phyloP scores from a whole-genome alignment of 495 filamentous ascomycete species.

The Podospora bellae-mahoneyi region DNA sequence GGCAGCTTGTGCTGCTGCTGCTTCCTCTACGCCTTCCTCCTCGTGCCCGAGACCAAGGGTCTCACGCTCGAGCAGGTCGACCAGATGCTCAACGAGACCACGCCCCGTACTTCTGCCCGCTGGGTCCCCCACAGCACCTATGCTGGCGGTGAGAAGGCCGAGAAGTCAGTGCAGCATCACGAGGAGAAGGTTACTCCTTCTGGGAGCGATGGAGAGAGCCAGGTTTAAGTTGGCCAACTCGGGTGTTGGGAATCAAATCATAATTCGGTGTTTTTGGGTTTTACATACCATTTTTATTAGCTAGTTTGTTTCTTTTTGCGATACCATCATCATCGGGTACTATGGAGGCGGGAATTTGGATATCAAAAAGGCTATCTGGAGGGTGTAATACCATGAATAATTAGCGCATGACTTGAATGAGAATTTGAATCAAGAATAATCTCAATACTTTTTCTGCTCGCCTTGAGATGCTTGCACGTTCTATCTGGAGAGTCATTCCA shows the following conservation, averaged over 20 bases:
- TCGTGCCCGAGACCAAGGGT: slow-evolving; percentile 82
- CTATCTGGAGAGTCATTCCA: too few species aligned
- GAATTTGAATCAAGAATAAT: not conserved
- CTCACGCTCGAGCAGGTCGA: slow-evolving; percentile 88
- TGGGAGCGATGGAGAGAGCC: not conserved
- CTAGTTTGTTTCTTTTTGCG: not conserved
- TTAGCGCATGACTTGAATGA: not conserved
- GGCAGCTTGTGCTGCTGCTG: slow-evolving; percentile 61
- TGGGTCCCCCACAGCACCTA: slow-evolving; percentile 72
- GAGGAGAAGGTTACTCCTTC: not conserved
- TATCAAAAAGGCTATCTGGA: not conserved
- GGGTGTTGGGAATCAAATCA: not conserved
- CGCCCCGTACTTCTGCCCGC: slow-evolving; percentile 59
- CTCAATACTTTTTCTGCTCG: not conserved
- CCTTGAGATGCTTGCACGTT: not conserved
- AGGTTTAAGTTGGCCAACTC: not conserved
- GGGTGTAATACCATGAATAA: not conserved
- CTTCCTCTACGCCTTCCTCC: slow-evolving; percentile 70
- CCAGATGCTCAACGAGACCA: slow-evolving; percentile 78
- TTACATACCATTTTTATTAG: not conserved
- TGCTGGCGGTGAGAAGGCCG: slow-evolving; percentile 39
- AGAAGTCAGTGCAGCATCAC: slow-evolving; percentile 7
- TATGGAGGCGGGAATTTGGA: not conserved
- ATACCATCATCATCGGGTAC: not conserved
- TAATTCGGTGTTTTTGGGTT: not conserved